Evolutionary conservation across 176 grass and related monocot genomes (phyloP).

Genomic region (Eremochloa ophiuroides): DNA sequence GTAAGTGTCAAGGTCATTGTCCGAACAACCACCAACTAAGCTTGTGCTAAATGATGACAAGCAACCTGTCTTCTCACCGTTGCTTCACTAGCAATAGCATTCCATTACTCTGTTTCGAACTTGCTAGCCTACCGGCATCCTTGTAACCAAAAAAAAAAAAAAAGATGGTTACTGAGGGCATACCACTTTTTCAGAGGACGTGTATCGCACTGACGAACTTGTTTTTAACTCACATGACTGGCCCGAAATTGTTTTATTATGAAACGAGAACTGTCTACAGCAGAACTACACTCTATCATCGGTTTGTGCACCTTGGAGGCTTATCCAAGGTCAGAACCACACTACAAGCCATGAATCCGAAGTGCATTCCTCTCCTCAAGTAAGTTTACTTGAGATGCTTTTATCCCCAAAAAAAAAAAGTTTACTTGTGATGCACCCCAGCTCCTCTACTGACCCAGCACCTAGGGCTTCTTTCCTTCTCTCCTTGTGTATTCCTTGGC

Average conservation of each 20-base stretch:
- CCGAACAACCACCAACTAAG: not conserved
- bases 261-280: not conserved
- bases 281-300: not conserved
- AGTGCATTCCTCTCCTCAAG: conserved; percentile 5
- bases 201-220: not conserved
- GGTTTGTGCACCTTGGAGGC: not conserved
- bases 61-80: not conserved
- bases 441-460: not conserved
- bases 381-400: conserved; percentile 27
- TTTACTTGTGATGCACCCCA: conserved; percentile 24
- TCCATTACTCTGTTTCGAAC: not conserved
- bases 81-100: not conserved
- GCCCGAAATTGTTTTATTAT: not conserved
- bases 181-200: not conserved
- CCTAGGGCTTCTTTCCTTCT: conserved; percentile 35
- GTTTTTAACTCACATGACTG: conserved; percentile 4
- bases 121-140: not conserved
- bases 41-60: not conserved
- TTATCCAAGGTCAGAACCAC: conserved; percentile 30
- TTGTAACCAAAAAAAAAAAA: not conserved
- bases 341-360: conserved; percentile 29
- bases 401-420: no score
- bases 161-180: no score
- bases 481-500: conserved; percentile 32
- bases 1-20: not conserved